phyloP scores from a whole-genome alignment of 768 basidiomycete species.

The Pleurotus sapidus region DNA sequence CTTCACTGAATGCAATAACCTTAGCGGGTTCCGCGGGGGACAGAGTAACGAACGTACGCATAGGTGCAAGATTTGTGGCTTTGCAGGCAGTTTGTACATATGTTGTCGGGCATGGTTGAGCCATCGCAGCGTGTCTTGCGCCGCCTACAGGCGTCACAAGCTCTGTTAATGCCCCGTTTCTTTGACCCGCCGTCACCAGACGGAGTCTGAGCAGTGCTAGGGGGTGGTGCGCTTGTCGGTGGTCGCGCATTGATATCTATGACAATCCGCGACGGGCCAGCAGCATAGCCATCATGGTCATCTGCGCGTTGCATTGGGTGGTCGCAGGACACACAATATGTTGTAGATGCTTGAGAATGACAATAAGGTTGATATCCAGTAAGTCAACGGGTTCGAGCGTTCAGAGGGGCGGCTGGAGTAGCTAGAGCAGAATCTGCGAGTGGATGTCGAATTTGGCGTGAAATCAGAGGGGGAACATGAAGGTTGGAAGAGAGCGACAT shows the following conservation, averaged over 20 bases:
- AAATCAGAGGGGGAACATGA: neutral
- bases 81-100: slow-evolving; percentile 58
- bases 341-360: slow-evolving; percentile 2
- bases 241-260: slow-evolving; percentile 1
- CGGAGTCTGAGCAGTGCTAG: neutral
- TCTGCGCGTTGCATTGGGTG: neutral
- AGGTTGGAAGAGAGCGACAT: neutral
- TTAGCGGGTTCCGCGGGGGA: neutral
- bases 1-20: slow-evolving; percentile 37
- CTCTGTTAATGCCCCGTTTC: slow-evolving; percentile 49
- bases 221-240: neutral
- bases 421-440: too few species aligned
- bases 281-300: neutral
- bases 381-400: neutral
- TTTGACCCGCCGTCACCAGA: slow-evolving; percentile 18
- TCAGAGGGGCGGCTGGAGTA: neutral
- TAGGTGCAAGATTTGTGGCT: slow-evolving; percentile 56
- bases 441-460: too few species aligned
- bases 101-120: slow-evolving; percentile 42
- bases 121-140: slow-evolving; percentile 64
- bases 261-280: slow-evolving; percentile 4
- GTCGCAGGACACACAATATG: neutral
- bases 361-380: neutral
- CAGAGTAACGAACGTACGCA: slow-evolving; percentile 35
- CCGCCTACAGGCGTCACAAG: slow-evolving; percentile 58